Base-by-base conservation (phyloP, 192 early-diverging fungal species). In the Phlyctochytrium planicorne region DNA sequence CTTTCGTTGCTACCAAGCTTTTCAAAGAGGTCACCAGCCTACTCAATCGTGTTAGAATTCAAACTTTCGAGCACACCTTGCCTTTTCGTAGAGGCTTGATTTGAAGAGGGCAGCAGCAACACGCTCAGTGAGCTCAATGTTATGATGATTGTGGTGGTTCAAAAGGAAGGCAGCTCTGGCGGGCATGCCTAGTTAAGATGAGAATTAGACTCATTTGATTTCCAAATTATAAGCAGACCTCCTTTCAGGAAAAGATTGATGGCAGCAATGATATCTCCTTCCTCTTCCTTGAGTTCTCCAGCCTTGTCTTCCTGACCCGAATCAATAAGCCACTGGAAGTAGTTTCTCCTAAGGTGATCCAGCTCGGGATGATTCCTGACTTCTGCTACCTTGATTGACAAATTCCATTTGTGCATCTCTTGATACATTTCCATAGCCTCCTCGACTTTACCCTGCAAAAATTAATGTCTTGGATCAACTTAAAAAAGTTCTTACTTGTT, bases 351-450 rank as follows among this genome's bases (percentile, higher is more conserved):
- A 69, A 88, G 68, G 24, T 63, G 78, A 2, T 81, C 83, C 32
- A 88, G 69, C 57, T 88, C 83, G 4, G 83, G 82, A 70, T 87
- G 85, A 63, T 88, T 84, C 55, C 80, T 85, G 30, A 76, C 52
- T 62, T 88, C 86, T 4, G 86, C 86, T 20, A 88, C 85, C 68
- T 87, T 87, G 57, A 88, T 88, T 2, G 82, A 87, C 55, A 81
- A 65, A 57, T 88, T 73, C 86, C 86, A 87, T 67, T 88, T 84
- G 72, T 88, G 86, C 72, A 88, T 72, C 50, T 87, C 85, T 71
- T 88, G 86, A 71, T 88, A 88, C 82, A 88, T 88, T 12, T 68
- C 63, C 86, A 88, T 88, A 53, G 83, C 86, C 35, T 87, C 86
- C 56, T 88, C 85, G 17, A 88, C 69, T 63, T 80, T 84, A 25